phyloP scores from a whole-genome alignment of 208 protist species.

The Crithidia mellificae region DNA sequence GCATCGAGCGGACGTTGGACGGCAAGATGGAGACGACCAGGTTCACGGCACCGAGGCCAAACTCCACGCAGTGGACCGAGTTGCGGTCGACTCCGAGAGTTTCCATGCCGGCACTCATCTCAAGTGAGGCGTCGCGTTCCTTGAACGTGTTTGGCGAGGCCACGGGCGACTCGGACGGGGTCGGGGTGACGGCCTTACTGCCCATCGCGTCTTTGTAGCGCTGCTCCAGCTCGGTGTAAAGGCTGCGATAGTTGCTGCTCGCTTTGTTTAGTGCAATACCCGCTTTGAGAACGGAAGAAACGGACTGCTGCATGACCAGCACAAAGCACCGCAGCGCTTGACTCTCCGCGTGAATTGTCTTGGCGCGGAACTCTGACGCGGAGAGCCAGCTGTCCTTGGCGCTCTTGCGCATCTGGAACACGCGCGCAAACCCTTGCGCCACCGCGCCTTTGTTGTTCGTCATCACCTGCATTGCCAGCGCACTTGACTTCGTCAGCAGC shows the following conservation, averaged over 20 bases:
- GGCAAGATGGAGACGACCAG: slow-evolving; percentile 56
- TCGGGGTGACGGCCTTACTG: neutral
- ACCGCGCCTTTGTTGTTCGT: slow-evolving; percentile 21
- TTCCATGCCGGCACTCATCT: slow-evolving; percentile 28
- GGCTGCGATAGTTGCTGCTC: slow-evolving; percentile 36
- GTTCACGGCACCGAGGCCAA: slow-evolving; percentile 48
- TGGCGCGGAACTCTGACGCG: slow-evolving; percentile 55
- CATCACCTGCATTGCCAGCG: slow-evolving; percentile 45
- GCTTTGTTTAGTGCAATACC: slow-evolving; percentile 54
- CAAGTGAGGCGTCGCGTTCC: slow-evolving; percentile 12
- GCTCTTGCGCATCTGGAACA: slow-evolving; percentile 34
- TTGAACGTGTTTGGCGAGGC: slow-evolving; percentile 7
- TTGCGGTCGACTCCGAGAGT: slow-evolving; percentile 57
- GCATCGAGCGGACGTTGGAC: slow-evolving; percentile 28
- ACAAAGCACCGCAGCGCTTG: slow-evolving; percentile 53
- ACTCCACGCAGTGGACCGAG: slow-evolving; percentile 55
- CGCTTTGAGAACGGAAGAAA: slow-evolving; percentile 45
- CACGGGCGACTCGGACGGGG: slow-evolving; percentile 1
- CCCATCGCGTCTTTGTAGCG: slow-evolving; percentile 29
- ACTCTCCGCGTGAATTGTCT: slow-evolving; percentile 48
- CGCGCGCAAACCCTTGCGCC: slow-evolving; percentile 25
- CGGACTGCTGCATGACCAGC: slow-evolving; percentile 46
- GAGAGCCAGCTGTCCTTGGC: slow-evolving; percentile 29
- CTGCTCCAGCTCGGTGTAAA: slow-evolving; percentile 42
- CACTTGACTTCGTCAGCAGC: slow-evolving; percentile 32